phyloP scores from a whole-genome alignment of 169 alveolate genomes.

The Condylostoma magnum region DNA sequence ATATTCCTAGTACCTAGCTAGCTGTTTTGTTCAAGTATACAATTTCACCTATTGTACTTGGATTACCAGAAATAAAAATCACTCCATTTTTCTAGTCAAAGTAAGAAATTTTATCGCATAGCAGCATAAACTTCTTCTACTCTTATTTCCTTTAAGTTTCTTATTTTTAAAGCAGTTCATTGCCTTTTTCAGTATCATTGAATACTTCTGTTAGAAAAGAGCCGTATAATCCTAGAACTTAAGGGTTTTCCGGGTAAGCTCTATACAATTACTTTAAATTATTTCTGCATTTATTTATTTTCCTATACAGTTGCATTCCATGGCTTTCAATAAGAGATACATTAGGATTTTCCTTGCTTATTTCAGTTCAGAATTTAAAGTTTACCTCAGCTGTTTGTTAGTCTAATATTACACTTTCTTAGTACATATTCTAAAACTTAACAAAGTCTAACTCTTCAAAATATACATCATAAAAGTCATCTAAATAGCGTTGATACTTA shows the following conservation, averaged over 20 bases:
- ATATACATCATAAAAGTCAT: neutral
- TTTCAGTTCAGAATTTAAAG: constrained; percentile 1
- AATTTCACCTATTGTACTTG: neutral
- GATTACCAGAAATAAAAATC: neutral
- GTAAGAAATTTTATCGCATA: neutral
- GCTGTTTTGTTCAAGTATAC: neutral
- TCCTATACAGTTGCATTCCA: neutral
- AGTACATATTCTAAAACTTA: neutral
- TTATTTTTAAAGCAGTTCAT: neutral
- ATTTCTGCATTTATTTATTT: neutral
- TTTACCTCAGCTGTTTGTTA: neutral
- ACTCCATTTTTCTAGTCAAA: neutral
- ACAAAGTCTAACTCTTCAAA: constrained; percentile 14
- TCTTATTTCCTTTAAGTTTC: neutral
- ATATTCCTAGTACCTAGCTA: neutral
- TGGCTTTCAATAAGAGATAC: neutral
- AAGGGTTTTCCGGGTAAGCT: constrained; percentile 2
- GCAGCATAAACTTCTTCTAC: neutral
- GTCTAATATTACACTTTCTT: neutral
- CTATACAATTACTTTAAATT: neutral
- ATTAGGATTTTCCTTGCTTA: neutral
- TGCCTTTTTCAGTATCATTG: neutral
- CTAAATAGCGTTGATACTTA: neutral
- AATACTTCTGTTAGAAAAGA: constrained; percentile 17
- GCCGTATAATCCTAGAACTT: constrained; percentile 7